phyloP scores from a whole-genome alignment of 2,329 filamentous ascomycete species.

The Didymella exigua region DNA sequence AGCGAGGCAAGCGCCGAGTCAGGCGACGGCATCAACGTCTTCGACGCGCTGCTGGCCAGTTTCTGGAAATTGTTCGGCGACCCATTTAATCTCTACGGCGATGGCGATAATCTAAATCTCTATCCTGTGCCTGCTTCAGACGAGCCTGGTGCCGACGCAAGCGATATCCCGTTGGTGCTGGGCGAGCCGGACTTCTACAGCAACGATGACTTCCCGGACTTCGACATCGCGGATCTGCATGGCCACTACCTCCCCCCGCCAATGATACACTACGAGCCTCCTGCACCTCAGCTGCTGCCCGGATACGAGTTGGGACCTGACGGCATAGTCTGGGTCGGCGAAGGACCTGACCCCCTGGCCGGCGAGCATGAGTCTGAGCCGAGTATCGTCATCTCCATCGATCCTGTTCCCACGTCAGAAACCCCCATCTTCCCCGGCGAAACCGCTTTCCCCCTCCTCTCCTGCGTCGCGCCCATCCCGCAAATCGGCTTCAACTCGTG shows the following conservation, averaged over 20 bases:
- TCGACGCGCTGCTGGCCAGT: not conserved
- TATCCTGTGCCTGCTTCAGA: not conserved
- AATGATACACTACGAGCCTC: not conserved
- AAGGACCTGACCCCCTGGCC: slow-evolving; percentile 1
- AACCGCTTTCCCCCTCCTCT: not conserved
- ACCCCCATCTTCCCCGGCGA: not conserved
- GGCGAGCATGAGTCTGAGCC: not conserved
- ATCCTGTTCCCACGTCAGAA: not conserved
- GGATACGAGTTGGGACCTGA: slow-evolving; percentile 1
- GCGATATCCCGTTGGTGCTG: not conserved
- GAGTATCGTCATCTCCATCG: slow-evolving; percentile 1
- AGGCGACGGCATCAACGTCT: not conserved
- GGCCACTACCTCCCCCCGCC: not conserved
- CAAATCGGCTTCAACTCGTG: slow-evolving; percentile 12
- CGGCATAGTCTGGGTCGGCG: slow-evolving; percentile 4
- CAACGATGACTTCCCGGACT: slow-evolving; percentile 5
- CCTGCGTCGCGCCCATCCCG: slow-evolving; percentile 3
- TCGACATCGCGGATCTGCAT: slow-evolving; percentile 11
- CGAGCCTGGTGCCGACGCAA: not conserved
- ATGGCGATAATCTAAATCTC: not conserved
- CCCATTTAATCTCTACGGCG: not conserved
- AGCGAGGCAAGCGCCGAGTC: slow-evolving; percentile 6
- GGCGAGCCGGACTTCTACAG: slow-evolving; percentile 2
- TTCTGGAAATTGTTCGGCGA: slow-evolving; percentile 3
- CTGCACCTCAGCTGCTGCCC: slow-evolving; percentile 1